Base-by-base conservation (phyloP, 768 basidiomycete species). In the Mycena maculata region DNA sequence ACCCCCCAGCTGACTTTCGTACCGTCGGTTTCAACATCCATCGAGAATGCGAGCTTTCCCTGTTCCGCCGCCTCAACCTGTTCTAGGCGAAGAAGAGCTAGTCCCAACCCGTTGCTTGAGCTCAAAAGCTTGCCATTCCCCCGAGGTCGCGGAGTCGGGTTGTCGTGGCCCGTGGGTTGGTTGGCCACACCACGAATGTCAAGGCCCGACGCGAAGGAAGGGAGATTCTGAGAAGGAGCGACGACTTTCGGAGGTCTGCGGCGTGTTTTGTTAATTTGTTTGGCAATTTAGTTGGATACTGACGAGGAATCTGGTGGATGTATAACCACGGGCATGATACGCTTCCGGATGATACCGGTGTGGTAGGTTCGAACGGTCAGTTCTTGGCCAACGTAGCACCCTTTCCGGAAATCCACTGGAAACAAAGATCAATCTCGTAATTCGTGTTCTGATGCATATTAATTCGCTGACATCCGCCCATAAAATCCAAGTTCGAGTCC, bases 301-400 rank as follows among this genome's bases (percentile, higher is more conserved):
- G 42, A 82, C 84, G 72, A 62, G 61, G 82, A 74, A 27, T 77
- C 73, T 50, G 77, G 70, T 49, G 81, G 68, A 67, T 87, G 83
- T 33, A 96, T 80, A 3, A 81, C 70, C n/a, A 98, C 87, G 2
- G 96, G 96, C 13, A 95, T 80, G 33, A 96, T 92, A 15, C 98
- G 89, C 77, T 98, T 99, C 67, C 98, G 86, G 45, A 98, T 82
- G 28, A 92, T 85, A 13, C 98, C 98, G 8, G 92, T 98, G 76
- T 98, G 95, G 77, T 97, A 97, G 39, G 97, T 98, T 56, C 98
- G 88, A 8, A 98, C 96, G 0, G 96, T 98, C 42, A 99, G 84
- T 74, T 99, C 98, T 83, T 99, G 98, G 11, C 98, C 98, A 7
- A 99, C 91, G 75, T 98, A 99, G 76, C 98, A 99, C 3, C 98